phyloP scores from a whole-genome alignment of 331 rosid genomes.

The Quercus lobata region DNA sequence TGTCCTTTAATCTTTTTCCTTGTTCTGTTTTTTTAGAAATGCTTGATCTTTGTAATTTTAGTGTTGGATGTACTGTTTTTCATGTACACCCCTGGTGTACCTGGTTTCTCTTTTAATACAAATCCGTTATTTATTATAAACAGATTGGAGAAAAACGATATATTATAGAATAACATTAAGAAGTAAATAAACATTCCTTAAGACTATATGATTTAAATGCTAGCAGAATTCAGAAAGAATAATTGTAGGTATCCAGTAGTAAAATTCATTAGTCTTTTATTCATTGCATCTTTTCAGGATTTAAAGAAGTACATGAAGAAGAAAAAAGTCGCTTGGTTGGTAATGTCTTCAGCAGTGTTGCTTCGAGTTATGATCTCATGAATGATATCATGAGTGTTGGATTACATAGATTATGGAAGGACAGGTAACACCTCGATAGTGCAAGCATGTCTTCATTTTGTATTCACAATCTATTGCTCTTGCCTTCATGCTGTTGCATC shows the following conservation, averaged over 20 bases:
- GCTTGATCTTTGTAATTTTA: too few relatives aligned
- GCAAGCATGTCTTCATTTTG: background rate
- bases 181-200: background rate
- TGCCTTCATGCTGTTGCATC: conserved; percentile 8
- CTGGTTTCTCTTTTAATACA: too few relatives aligned
- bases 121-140: too few relatives aligned
- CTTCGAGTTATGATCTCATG: conserved; percentile 82
- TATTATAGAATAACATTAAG: background rate
- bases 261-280: background rate
- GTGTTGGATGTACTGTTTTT: too few relatives aligned
- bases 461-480: background rate
- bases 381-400: conserved; percentile 95
- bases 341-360: conserved; percentile 83
- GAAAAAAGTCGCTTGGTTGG: conserved; percentile 84
- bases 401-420: conserved; percentile 96
- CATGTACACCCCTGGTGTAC: too few relatives aligned
- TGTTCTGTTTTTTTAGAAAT: too few relatives aligned
- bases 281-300: conserved; percentile 38
- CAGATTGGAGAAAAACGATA: background rate
- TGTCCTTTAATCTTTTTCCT: too few relatives aligned
- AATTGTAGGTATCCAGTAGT: background rate
- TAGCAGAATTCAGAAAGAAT: background rate
- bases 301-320: conserved; percentile 86
- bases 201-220: background rate
- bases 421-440: conserved; percentile 43